These are phyloP conservation scores for Tremella yokohamensis DNA, from an alignment of 768 basidiomycete genomes.

Conservation along the genomic window DNA sequence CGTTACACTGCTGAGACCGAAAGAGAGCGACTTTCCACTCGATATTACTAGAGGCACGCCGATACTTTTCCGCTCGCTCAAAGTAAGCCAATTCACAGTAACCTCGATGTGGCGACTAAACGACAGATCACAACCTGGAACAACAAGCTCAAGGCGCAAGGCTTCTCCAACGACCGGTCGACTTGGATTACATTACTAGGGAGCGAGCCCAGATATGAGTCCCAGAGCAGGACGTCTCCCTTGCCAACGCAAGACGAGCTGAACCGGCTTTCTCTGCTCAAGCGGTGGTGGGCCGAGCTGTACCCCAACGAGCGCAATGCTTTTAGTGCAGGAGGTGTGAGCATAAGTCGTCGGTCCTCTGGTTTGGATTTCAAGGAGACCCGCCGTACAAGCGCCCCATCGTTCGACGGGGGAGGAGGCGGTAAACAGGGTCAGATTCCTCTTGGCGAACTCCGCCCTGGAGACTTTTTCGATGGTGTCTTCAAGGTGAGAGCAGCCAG, in stretches of 20 bases:
- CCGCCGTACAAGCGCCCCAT: too few species aligned
- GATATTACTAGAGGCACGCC: conserved; percentile 15
- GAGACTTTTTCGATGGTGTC: conserved; percentile 21
- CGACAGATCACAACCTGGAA: conserved; percentile 19
- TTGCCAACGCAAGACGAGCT: conserved; percentile 13
- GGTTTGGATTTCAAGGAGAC: too few species aligned
- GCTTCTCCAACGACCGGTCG: conserved; percentile 7
- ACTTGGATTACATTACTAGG: conserved; percentile 24
- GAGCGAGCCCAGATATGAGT: too few species aligned
- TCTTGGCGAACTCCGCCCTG: conserved; percentile 10
- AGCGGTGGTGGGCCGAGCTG: conserved; percentile 18
- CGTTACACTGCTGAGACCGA: conserved; percentile 26
- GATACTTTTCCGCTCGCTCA: conserved; percentile 25
- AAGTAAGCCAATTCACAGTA: conserved; percentile 8
- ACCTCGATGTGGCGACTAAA: background rate
- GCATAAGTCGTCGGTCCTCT: too few species aligned
- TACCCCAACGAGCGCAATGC: too few species aligned
- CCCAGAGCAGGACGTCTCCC: conserved; percentile 7
- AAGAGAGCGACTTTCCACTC: conserved; percentile 15
- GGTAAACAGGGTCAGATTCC: conserved; percentile 4
- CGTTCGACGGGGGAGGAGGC: too few species aligned
- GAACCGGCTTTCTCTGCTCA: conserved; percentile 18
- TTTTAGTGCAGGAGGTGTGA: too few species aligned
- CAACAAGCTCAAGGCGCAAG: conserved; percentile 33
- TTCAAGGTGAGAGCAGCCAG: conserved; percentile 29